Conservation (phyloP, 2,329 filamentous ascomycete genomes). For the Verticillium nonalfalfae region DNA sequence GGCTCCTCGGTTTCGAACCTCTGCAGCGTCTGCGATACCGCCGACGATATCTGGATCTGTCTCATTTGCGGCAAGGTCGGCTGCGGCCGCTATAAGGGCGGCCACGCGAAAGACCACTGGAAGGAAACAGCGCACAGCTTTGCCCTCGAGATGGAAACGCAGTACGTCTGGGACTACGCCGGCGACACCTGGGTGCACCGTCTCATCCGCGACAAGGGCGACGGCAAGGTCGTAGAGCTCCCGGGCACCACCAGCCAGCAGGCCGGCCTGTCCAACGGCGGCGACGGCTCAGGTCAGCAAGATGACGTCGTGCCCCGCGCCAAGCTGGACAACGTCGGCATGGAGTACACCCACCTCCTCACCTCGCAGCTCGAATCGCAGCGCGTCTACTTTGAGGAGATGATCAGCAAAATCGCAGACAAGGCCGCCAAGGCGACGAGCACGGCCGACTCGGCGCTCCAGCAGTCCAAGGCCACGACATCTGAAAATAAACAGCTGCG, state of each 20-base stretch:
- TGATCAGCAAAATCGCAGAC: constrained; percentile 81
- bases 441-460: constrained; percentile 56
- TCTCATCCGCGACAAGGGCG: constrained; percentile 87
- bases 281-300: constrained; percentile 15
- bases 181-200: constrained; percentile 95
- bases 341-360: constrained; percentile 92
- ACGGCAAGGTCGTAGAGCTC: constrained; percentile 89
- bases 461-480: constrained; percentile 41
- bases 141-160: constrained; percentile 84
- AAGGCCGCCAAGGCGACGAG: constrained; percentile 73
- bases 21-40: constrained; percentile 74
- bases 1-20: constrained; percentile 58
- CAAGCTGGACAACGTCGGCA: constrained; percentile 69
- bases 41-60: constrained; percentile 88
- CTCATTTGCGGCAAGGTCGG: constrained; percentile 89
- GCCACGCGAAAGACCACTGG: constrained; percentile 90
- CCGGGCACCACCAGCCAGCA: constrained; percentile 43
- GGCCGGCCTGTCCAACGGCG: constrained; percentile 1
- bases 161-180: constrained; percentile 97
- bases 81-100: constrained; percentile 89
- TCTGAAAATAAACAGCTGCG: constrained; percentile 27
- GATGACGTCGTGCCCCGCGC: constrained; percentile 66
- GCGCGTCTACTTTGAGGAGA: constrained; percentile 87
- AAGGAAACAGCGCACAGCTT: constrained; percentile 86
- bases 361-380: constrained; percentile 92